Evolutionary conservation across 345 rosid genomes (phyloP).

Genomic region (Lepidium didymum): DNA sequence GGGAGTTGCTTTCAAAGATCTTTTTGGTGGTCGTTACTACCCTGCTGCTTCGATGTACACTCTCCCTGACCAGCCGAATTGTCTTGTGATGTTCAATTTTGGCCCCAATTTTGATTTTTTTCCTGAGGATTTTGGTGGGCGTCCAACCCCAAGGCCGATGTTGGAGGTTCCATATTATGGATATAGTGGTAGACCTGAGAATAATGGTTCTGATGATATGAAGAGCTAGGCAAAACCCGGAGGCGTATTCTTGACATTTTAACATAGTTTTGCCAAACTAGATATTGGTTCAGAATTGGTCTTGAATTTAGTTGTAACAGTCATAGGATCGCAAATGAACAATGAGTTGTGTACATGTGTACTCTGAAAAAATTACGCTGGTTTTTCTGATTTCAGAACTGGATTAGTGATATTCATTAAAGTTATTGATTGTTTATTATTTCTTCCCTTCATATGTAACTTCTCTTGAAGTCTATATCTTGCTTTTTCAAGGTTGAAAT

Average conservation of each 20-base stretch:
- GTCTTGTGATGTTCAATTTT: constrained; percentile 82
- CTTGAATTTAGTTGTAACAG: constrained; percentile 2
- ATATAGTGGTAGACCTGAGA: constrained; percentile 50
- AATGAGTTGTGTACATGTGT: constrained; percentile 20
- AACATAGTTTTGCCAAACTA: constrained; percentile 16
- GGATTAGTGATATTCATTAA: constrained; percentile 18
- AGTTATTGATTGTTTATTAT: constrained; percentile 8
- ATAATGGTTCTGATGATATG: constrained; percentile 53
- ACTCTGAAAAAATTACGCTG: constrained; percentile 9
- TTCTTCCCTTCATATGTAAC: constrained; percentile 7
- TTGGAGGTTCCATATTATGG: constrained; percentile 73
- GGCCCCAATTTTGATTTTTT: constrained; percentile 78
- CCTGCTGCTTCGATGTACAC: constrained; percentile 99
- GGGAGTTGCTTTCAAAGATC: constrained; percentile 86
- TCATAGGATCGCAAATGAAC: constrained; percentile 29
- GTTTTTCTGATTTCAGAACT: constrained; percentile 11
- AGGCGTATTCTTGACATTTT: constrained; percentile 11
- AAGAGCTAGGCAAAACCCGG: constrained; percentile 40
- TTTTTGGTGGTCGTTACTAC: constrained; percentile 77
- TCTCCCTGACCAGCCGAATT: constrained; percentile 83
- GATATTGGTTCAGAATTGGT: constrained; percentile 7
- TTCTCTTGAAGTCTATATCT: neutral
- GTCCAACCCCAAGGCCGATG: constrained; percentile 66
- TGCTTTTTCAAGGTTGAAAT: neutral
- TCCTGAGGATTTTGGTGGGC: constrained; percentile 64